Percentiles rank a stretch among this genome's conserved stretches.
phyloP scores from a whole-genome alignment of 2,329 filamentous ascomycete species.

The Microcyclospora pomicola region DNA sequence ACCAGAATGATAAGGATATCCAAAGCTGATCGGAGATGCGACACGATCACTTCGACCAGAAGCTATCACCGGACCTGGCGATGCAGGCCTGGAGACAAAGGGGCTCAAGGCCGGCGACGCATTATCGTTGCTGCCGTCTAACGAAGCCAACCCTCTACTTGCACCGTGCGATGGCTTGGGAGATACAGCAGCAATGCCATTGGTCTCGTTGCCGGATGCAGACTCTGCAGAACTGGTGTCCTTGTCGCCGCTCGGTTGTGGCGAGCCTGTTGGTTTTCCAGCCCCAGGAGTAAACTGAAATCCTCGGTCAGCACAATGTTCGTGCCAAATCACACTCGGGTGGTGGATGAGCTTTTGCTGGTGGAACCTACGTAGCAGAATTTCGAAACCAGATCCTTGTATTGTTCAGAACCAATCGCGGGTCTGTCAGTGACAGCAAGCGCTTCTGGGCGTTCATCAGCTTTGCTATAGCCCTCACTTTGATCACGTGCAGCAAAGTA shows the following conservation, averaged over 20 bases:
- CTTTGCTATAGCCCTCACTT: slow-evolving; percentile 16
- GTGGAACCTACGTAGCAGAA: slow-evolving; percentile 95
- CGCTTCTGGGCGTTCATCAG: slow-evolving; percentile 36
- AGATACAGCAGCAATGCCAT: slow-evolving; percentile 9
- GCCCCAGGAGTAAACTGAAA: slow-evolving; percentile 23
- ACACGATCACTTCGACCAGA: slow-evolving; percentile 14
- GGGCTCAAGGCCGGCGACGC: slow-evolving; percentile 11
- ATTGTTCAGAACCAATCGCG: slow-evolving; percentile 71
- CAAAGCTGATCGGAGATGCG: slow-evolving; percentile 22
- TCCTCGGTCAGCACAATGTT: slow-evolving; percentile 17
- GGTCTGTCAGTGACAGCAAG: slow-evolving; percentile 45
- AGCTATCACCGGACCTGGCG: slow-evolving; percentile 17
- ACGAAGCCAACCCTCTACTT: slow-evolving; percentile 4
- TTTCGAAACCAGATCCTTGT: slow-evolving; percentile 94
- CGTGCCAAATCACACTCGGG: slow-evolving; percentile 13
- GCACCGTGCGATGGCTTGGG: slow-evolving; percentile 9
- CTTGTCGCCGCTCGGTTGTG: slow-evolving; percentile 5
- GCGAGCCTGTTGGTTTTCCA: slow-evolving; percentile 14
- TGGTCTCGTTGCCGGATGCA: slow-evolving; percentile 4
- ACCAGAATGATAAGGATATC: slow-evolving; percentile 22
- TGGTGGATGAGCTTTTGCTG: slow-evolving; percentile 18
- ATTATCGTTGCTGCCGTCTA: slow-evolving; percentile 17
- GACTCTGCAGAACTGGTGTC: slow-evolving; percentile 4
- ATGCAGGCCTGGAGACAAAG: slow-evolving; percentile 20
- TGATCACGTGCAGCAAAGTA: slow-evolving; percentile 26